Evolutionary conservation across 1,284 basidiomycete species (phyloP), one percentile per base, ranked within the genome.

Genomic region (Rhodotorula sp.): DNA sequence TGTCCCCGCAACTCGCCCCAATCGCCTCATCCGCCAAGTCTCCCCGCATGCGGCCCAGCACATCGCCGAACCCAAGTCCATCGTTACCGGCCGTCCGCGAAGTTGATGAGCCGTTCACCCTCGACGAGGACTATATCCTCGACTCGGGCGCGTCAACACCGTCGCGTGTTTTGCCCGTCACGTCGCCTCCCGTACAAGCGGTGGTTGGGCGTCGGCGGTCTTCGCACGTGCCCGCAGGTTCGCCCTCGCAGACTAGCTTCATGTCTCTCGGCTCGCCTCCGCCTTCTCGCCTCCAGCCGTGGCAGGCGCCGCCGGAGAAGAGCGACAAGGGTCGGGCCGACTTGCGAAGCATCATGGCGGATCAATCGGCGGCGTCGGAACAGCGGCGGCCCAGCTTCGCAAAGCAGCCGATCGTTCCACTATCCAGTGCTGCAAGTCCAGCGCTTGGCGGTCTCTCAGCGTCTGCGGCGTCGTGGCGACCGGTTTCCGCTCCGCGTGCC

Each of bases 341-440:
- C 77, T 87, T 96, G 83, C 88, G 90, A 74, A 83, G 86, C 28
- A 88, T 97, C 70, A 92, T 96, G 86, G 91, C 89, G 72, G 67
- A 68, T 69, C 75, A 71, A 55, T 64, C 73, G 26, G 66, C 71
- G 13, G 46, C 72, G 26, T 67, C 59, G 22, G 46, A 28, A 18
- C 44, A n/a, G 5, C 47, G 56, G 13, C 57, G 44, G 20, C 24
- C 34, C 37, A 53, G 51, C 47, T n/a, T n/a, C 18, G 26, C 16
- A 16, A 55, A 50, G 18, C 53, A 58, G 16, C 28, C 47, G 20
- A 10, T 34, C 6, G 16, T 24, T 20, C 20, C 51, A 15, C n/a
- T 50, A 7, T 44, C 66, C 8, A 40, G 34, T 13, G 8, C 40
- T 1, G 28, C 30, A n/a, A 26, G 7, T 3, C 7, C 63, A 0